Evolutionary conservation across 2,329 filamentous ascomycete genomes (phyloP), one percentile per base, ranked within the genome.

Genomic region (Blumeria graminis): DNA sequence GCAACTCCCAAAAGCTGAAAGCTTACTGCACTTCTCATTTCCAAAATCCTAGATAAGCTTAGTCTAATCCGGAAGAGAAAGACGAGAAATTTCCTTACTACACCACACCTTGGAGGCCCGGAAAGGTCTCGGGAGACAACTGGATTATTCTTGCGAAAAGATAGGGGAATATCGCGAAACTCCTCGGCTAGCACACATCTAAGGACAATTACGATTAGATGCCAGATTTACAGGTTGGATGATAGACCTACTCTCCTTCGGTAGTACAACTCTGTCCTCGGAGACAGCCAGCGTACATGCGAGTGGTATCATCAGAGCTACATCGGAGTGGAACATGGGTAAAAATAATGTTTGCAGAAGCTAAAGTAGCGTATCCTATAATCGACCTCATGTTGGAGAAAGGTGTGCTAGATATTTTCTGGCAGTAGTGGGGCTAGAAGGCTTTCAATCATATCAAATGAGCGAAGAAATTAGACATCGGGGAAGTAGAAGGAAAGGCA

Each of bases 261-360:
- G 60, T 53, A 8, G 56, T 61, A 52, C 65, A 66, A 11, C 58
- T 52, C 56, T 67, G 65, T 36, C 64, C 64, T 41, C 61, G 61
- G 35, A 67, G 62, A 60, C 65, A 67, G 11, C 65, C 64, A 58
- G 64, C 58, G 55, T 66, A 65, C 52, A 65, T 63, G 10, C 13
- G 11, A 11, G 62, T 56, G 0, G 56, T 41, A 56, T 60, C 61
- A n/a, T 41, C 61, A 56, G 62, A 61, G 55, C 70, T 63, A 63
- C 73, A 75, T 3, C 58, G 67, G 22, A 73, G 69, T 53, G 71
- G 68, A 8, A 72, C 69, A 65, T 69, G 70, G 39, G 65, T 63
- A 63, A 74, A 73, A 58, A 71, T 69, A 63, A 75, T 74, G 62
- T 75, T 75, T 56, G 71, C 72, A 6, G 65, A 64, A 18, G 66